A percentile compares a stretch with the other conserved stretches of the same genome.
Conservation (phyloP, 1,139 yeast species). For the Yamadazyma songkhlaensis region DNA sequence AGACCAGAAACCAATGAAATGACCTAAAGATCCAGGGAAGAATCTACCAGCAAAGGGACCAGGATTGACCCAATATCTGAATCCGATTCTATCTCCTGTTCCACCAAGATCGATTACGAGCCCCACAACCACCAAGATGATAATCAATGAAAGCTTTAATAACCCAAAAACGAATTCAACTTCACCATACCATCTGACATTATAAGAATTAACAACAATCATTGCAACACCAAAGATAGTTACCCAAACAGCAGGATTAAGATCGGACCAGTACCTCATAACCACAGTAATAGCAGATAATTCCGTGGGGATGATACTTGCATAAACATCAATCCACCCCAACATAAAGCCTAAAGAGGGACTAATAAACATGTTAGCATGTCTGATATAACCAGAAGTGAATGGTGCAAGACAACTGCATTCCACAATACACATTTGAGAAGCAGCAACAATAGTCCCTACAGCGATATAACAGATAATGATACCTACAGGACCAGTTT, state of each 20-base stretch:
- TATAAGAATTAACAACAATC: constrained; percentile 35
- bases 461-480: constrained; percentile 47
- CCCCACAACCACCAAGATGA: constrained; percentile 41
- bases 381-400: constrained; percentile 56
- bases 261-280: constrained; percentile 34
- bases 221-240: constrained; percentile 36
- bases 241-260: constrained; percentile 43
- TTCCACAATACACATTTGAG: constrained; percentile 59
- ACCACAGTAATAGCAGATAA: constrained; percentile 42
- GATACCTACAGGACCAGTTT: constrained; percentile 64
- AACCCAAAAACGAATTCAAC: constrained; percentile 40
- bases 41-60: constrained; percentile 53
- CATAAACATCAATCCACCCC: constrained; percentile 60
- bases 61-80: constrained; percentile 37
- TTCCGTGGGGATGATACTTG: constrained; percentile 39
- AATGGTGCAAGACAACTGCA: constrained; percentile 59
- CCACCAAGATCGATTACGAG: constrained; percentile 36
- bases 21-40: constrained; percentile 54
- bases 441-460: constrained; percentile 46
- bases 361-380: constrained; percentile 56
- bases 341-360: constrained; percentile 58
- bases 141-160: constrained; percentile 55
- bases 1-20: constrained; percentile 63
- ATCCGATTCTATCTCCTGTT: constrained; percentile 42
- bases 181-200: constrained; percentile 45